Base-by-base conservation (phyloP, 1,284 basidiomycete species). In the Ganoderma multipileum region DNA sequence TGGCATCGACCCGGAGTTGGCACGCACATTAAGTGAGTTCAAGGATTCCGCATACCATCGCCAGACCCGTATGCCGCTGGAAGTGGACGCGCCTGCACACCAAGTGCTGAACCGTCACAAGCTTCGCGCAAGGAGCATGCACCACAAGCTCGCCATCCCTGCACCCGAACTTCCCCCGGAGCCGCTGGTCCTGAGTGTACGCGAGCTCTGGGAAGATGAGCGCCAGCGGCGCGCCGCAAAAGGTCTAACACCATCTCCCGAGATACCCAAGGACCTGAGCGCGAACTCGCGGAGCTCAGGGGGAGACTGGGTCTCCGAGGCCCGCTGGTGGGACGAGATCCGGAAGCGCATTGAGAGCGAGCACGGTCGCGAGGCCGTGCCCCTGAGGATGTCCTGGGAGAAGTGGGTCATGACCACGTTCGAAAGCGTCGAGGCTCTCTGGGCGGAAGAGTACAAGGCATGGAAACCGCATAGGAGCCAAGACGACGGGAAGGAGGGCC, bases 161-260 rank as follows among this genome's bases (percentile, higher is more conserved):
- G 78, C 85, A 66, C 78, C 84, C 38, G 76, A 83, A 69, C 75
- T 83, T 23, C 84, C 91, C 2, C 78, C 86, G 18, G 93, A 95
- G 72, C 95, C 95, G 62, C 87, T 98, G 30, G 94, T 99, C 0
- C 86, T 91, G 36, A 92, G 95, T 73, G 91, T 99, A 64, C 91
- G 92, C 65, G 97, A 98, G 78, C 84, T 99, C 1, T 99, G 97
- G 97, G 94, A 97, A 65, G 96, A 98, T 74, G 97, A 99, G 78
- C 89, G 92, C 12, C 83, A 85, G 12, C 87, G 96, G 4, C 85
- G 97, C 20, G 77, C 80, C 18, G 85, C 84, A 8, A 86, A 85
- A 36, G 95, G 95, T 0, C 82, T 94, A 28, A 75, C 86, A 67
- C 90, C 93, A 3, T 87, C 91, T 16, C 92, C 92, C 20, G 84